phyloP scores from a whole-genome alignment of 768 basidiomycete genomes.

The Mycena pura region DNA sequence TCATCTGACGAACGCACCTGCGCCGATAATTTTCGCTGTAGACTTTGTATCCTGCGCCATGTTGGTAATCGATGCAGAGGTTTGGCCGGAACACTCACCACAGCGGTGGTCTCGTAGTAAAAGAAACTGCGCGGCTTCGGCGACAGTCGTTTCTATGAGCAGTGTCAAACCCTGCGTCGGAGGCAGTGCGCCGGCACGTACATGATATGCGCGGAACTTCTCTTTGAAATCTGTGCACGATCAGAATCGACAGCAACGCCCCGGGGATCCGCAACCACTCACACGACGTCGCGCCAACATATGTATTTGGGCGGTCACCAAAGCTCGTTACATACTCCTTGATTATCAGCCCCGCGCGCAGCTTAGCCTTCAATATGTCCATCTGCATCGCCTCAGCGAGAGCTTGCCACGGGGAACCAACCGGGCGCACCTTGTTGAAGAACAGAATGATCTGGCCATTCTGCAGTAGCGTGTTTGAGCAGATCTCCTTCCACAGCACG shows the following conservation, averaged over 20 bases:
- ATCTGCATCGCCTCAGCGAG: conserved; percentile 40
- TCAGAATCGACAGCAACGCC: neutral
- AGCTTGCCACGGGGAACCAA: neutral
- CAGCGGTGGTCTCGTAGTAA: conserved; percentile 59
- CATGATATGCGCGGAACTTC: conserved; percentile 70
- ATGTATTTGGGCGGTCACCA: conserved; percentile 62
- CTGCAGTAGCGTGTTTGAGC: conserved; percentile 64
- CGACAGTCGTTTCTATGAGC: conserved; percentile 64
- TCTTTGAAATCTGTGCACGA: conserved; percentile 65
- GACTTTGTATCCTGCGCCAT: conserved; percentile 19
- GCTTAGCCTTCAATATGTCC: conserved; percentile 62
- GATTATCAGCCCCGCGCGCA: conserved; percentile 62
- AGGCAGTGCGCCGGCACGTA: conserved; percentile 36
- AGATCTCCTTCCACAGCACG: conserved; percentile 73
- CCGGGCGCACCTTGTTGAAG: conserved; percentile 66
- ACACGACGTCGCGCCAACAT: conserved; percentile 69
- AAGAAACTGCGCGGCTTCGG: conserved; percentile 56
- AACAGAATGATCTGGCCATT: conserved; percentile 75
- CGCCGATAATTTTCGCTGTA: conserved; percentile 27
- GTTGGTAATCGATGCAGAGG: neutral
- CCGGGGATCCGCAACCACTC: conserved; percentile 30
- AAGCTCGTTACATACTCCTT: conserved; percentile 69
- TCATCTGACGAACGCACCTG: conserved; percentile 9
- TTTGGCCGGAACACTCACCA: conserved; percentile 40
- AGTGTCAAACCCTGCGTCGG: neutral